A percentile compares a stretch with the other conserved stretches of the same genome.
phyloP scores from a whole-genome alignment of 2,329 filamentous ascomycete genomes.

The Mariannaea elegans region DNA sequence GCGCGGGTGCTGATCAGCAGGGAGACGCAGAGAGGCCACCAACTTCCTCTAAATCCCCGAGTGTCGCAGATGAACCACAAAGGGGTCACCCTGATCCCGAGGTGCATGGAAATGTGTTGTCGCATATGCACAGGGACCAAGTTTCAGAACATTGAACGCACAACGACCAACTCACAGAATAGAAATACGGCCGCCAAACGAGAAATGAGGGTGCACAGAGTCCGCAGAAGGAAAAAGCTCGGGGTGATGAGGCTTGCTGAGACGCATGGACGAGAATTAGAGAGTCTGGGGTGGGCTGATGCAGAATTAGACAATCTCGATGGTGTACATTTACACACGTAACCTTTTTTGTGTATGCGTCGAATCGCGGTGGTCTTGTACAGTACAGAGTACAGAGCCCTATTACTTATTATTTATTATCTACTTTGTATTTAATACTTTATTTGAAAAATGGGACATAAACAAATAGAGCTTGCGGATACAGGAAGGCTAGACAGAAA shows the following conservation, averaged over 20 bases:
- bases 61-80: not conserved
- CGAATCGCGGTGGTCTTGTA: no score
- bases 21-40: not conserved
- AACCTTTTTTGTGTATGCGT: not conserved
- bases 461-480: no score
- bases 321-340: slow-evolving; percentile 3
- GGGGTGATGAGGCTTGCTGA: not conserved
- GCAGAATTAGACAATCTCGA: slow-evolving; percentile 15
- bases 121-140: not conserved
- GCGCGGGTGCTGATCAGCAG: slow-evolving; percentile 5
- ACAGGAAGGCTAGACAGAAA: no score
- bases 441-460: no score
- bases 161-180: not conserved
- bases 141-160: slow-evolving; percentile 8
- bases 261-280: not conserved
- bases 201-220: not conserved
- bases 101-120: slow-evolving; percentile 11
- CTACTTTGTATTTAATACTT: no score
- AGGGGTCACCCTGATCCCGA: slow-evolving; percentile 12
- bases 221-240: not conserved
- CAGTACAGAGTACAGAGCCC: no score
- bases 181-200: not conserved
- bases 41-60: slow-evolving; percentile 2
- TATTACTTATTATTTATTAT: no score
- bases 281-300: slow-evolving; percentile 7